Evolutionary conservation across 2,329 filamentous ascomycete genomes (phyloP).

Genomic region (Pseudogymnoascus pannorum): DNA sequence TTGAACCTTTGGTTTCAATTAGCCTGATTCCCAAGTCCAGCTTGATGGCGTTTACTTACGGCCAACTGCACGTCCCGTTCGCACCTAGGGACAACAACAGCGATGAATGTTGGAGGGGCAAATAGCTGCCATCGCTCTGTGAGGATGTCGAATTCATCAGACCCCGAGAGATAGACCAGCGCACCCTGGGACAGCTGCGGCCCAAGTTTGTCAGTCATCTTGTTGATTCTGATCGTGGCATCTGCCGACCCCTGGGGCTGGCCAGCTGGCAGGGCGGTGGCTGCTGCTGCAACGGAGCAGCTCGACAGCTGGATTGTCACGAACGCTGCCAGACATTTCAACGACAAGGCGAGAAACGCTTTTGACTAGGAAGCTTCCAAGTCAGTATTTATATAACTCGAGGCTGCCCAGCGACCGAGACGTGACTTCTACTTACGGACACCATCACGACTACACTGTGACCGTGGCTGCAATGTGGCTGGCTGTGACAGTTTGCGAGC

Average conservation of each 20-base stretch:
- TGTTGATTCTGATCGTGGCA: background rate
- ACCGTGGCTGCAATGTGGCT: background rate
- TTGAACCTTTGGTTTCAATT: background rate
- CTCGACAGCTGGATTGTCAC: no score
- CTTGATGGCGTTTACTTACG: background rate
- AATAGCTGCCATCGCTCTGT: background rate
- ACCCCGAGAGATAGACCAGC: no score
- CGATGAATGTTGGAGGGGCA: background rate
- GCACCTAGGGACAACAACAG: background rate
- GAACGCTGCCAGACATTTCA: no score
- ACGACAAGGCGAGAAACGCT: no score
- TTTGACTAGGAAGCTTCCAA: background rate
- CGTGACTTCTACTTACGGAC: no score
- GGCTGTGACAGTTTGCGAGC: no score
- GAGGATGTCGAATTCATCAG: no score
- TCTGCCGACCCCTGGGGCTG: background rate
- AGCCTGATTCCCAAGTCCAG: background rate
- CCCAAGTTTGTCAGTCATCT: background rate
- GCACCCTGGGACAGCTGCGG: no score
- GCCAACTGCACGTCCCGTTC: constrained; percentile 10
- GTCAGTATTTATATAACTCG: no score
- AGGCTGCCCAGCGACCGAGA: no score
- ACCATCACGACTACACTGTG: no score
- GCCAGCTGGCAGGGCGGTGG: background rate
- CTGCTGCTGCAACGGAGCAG: no score